Conservation (phyloP, 257 asterid genomes). For the Rauvolfia tetraphylla region DNA sequence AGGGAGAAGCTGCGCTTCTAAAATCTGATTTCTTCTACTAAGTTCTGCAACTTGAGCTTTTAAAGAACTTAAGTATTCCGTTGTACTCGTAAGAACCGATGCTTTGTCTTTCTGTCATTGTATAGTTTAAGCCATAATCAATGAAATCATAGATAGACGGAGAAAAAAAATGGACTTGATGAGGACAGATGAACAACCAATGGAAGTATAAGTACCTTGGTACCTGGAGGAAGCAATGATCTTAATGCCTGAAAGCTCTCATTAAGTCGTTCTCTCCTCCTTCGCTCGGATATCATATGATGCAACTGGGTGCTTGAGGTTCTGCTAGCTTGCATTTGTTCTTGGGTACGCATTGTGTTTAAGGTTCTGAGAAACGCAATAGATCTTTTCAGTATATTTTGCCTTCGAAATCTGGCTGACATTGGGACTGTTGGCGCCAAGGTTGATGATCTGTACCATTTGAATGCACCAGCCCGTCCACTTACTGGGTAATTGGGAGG, state of each 20-base stretch:
- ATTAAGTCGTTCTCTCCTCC: slow-evolving; percentile 57
- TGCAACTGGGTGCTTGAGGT: slow-evolving; percentile 48
- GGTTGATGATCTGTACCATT: slow-evolving; percentile 26
- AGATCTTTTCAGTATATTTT: slow-evolving; percentile 45
- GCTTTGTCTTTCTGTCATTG: slow-evolving; percentile 69
- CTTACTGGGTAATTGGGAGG: slow-evolving; percentile 11
- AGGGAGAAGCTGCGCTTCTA: slow-evolving; percentile 35
- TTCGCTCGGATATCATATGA: slow-evolving; percentile 72
- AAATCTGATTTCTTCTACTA: slow-evolving; percentile 32
- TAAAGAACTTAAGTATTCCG: slow-evolving; percentile 49
- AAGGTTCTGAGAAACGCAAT: slow-evolving; percentile 49
- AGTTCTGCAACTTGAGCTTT: slow-evolving; percentile 55
- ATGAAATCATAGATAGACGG: no score
- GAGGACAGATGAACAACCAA: background rate
- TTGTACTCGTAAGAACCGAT: slow-evolving; percentile 62
- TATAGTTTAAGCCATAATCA: background rate
- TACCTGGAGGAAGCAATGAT: slow-evolving; percentile 71
- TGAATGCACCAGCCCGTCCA: slow-evolving; percentile 42
- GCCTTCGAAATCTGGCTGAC: slow-evolving; percentile 18
- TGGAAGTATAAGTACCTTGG: slow-evolving; percentile 43
- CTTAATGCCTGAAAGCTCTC: slow-evolving; percentile 65
- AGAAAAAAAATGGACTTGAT: no score
- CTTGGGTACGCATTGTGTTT: slow-evolving; percentile 22
- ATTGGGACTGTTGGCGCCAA: slow-evolving; percentile 4
- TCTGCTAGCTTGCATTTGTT: slow-evolving; percentile 24